Evolutionary conservation across 192 early-diverging fungal species (phyloP).

Genomic region (Podila epigama): DNA sequence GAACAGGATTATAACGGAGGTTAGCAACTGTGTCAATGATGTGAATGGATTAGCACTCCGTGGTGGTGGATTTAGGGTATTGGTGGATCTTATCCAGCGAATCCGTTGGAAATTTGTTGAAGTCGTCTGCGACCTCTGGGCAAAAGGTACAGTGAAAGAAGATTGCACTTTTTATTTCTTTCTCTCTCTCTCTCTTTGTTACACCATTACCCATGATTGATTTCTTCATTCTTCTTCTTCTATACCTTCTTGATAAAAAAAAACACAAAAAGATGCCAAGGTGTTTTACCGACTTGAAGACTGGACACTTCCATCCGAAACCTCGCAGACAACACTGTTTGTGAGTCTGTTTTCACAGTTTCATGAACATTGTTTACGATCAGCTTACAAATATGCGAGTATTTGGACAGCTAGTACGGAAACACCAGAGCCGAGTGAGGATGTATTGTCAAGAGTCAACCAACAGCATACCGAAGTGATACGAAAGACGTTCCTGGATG

Average conservation of each 20-base stretch:
- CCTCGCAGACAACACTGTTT: constrained; percentile 66
- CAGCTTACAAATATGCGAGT: constrained; percentile 66
- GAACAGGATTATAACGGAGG: constrained; percentile 73
- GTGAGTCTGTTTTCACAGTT: constrained; percentile 74
- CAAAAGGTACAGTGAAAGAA: constrained; percentile 64
- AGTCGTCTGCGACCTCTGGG: constrained; percentile 78
- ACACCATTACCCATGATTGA: background rate
- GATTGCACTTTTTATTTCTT: too few species aligned
- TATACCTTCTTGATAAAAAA: constrained; percentile 19
- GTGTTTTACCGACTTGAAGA: constrained; percentile 78
- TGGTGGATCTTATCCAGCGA: constrained; percentile 75
- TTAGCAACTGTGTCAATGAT: constrained; percentile 82
- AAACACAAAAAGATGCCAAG: constrained; percentile 77
- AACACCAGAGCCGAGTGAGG: constrained; percentile 11
- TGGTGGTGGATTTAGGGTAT: constrained; percentile 69
- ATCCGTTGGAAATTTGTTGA: constrained; percentile 79
- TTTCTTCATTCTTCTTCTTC: background rate
- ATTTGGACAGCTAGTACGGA: constrained; percentile 54
- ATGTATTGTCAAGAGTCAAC: constrained; percentile 53
- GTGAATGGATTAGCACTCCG: constrained; percentile 77
- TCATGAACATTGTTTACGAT: constrained; percentile 69
- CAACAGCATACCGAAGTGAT: constrained; percentile 65
- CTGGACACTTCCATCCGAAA: constrained; percentile 70
- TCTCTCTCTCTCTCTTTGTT: background rate
- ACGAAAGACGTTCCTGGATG: constrained; percentile 70